These are phyloP conservation scores for Choiromyces venosus DNA, from an alignment of 495 filamentous ascomycete genomes.

Conservation along the genomic window DNA sequence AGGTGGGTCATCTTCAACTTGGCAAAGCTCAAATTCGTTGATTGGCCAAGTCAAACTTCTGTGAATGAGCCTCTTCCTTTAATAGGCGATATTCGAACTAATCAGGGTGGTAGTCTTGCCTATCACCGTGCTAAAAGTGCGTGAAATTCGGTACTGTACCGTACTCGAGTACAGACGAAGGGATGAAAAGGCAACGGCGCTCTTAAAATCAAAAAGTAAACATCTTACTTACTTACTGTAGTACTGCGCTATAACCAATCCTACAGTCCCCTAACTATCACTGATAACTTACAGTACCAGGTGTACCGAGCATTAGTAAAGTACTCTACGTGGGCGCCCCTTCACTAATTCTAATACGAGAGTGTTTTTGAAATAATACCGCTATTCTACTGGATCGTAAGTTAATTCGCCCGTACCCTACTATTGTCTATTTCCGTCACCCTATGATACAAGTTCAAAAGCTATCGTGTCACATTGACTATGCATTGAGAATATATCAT, in stretches of 20 bases:
- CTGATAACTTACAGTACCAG: background rate
- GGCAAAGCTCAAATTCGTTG: too few species aligned
- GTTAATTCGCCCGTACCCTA: background rate
- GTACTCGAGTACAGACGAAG: too few species aligned
- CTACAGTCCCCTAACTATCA: background rate
- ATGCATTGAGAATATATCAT: background rate
- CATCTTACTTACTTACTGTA: too few species aligned
- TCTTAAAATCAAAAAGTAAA: too few species aligned
- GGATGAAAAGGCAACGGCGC: too few species aligned
- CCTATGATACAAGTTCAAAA: background rate
- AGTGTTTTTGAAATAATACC: background rate
- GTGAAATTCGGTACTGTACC: too few species aligned
- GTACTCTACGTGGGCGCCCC: background rate
- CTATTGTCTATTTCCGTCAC: background rate
- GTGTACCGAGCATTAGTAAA: background rate
- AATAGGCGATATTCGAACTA: too few species aligned
- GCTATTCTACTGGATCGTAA: background rate
- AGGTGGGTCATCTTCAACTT: too few species aligned
- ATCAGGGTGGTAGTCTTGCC: too few species aligned
- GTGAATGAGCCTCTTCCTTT: too few species aligned
- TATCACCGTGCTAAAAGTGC: too few species aligned
- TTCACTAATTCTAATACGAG: background rate
- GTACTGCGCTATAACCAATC: background rate
- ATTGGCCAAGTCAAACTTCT: too few species aligned
- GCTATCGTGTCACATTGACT: background rate